Conservation (phyloP, 495 filamentous ascomycete species). For the Pseudoneurospora amorphoporcata region DNA sequence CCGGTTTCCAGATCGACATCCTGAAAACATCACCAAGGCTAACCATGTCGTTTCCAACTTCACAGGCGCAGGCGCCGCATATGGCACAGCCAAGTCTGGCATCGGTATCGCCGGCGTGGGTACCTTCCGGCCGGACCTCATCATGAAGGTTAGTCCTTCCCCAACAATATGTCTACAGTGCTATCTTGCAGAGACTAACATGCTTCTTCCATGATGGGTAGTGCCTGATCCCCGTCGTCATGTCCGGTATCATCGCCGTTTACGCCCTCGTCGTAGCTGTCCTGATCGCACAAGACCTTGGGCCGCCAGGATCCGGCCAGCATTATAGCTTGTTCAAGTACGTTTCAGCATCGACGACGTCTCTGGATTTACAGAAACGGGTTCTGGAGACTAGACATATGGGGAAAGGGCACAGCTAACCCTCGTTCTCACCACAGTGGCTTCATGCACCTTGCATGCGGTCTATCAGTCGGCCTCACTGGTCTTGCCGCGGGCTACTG, state of each 20-base stretch:
- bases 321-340: conserved; percentile 78
- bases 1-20: conserved; percentile 5
- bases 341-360: conserved; percentile 15
- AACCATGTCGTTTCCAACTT: conserved; percentile 12
- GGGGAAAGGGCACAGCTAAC: conserved; percentile 12
- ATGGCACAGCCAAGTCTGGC: conserved; percentile 93
- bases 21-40: conserved; percentile 6
- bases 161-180: not conserved
- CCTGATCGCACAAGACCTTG: conserved; percentile 78
- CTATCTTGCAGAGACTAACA: not conserved
- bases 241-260: conserved; percentile 98
- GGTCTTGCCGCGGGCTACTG: conserved; percentile 95
- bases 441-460: conserved; percentile 86
- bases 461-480: conserved; percentile 83
- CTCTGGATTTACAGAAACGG: not conserved
- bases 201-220: conserved; percentile 15
- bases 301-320: conserved; percentile 44
- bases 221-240: conserved; percentile 94
- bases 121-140: conserved; percentile 84
- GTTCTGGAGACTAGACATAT: not conserved
- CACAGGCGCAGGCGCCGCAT: conserved; percentile 82
- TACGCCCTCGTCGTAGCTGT: conserved; percentile 95
- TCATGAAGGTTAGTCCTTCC: conserved; percentile 73
- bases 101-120: conserved; percentile 94
- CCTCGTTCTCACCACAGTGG: conserved; percentile 38